phyloP scores from a whole-genome alignment of 768 basidiomycete species.

The Hortiboletus flavorubellus region DNA sequence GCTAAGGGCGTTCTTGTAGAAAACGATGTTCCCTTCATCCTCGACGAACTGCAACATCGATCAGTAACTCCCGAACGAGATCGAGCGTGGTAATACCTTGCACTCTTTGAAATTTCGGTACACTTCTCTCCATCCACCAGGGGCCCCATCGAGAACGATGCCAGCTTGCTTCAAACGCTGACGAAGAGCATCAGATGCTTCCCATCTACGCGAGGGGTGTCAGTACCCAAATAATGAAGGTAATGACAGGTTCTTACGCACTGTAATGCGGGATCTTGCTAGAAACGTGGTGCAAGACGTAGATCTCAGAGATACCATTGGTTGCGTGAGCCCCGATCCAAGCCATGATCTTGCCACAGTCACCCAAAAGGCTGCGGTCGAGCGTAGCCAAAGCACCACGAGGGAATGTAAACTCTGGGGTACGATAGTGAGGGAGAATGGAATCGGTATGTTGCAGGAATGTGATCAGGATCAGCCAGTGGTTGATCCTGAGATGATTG shows the following conservation, averaged over 20 bases:
- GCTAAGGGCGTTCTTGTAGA: conserved; percentile 87
- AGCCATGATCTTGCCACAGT: conserved; percentile 72
- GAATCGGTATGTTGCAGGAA: conserved; percentile 99
- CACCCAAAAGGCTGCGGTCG: conserved; percentile 78
- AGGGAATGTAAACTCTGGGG: conserved; percentile 85
- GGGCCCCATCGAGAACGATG: conserved; percentile 63
- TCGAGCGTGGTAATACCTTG: conserved; percentile 45
- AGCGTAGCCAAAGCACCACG: conserved; percentile 92
- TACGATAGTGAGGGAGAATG: conserved; percentile 89
- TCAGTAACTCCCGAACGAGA: not conserved
- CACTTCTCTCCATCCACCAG: conserved; percentile 77
- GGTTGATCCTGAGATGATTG: conserved; percentile 59
- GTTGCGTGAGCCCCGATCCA: conserved; percentile 85
- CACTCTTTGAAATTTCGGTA: conserved; percentile 75
- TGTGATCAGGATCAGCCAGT: conserved; percentile 95
- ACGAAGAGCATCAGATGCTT: conserved; percentile 83
- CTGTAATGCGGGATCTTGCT: conserved; percentile 97
- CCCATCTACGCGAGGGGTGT: conserved; percentile 56
- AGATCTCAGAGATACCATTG: conserved; percentile 92
- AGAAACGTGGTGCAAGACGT: conserved; percentile 86
- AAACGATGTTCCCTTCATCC: conserved; percentile 86
- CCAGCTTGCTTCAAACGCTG: conserved; percentile 59
- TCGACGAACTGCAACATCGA: conserved; percentile 70
- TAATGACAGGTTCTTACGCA: conserved; percentile 42
- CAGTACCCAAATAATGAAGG: not conserved